Evolutionary conservation across 768 basidiomycete species (phyloP), one percentile per base, ranked within the genome.

Genomic region (Zangia roseola): DNA sequence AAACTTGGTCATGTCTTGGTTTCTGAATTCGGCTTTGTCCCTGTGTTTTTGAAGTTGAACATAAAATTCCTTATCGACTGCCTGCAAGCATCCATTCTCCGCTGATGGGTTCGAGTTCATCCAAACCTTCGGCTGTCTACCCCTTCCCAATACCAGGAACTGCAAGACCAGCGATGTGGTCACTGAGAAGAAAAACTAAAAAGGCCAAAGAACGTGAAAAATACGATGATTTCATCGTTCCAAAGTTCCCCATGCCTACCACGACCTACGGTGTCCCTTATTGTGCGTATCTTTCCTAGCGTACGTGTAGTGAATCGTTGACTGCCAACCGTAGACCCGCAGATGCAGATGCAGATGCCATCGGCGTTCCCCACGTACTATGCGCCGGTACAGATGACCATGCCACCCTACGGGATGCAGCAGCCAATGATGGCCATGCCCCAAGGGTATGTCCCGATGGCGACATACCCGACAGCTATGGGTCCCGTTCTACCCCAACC

Each of bases 401-500:
- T 57, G 16, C 63, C 56, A 17, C 64, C 64, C 13, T 26, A 43
- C 13, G 59, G 54, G 5, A 16, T 57, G 5, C 65, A 68, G n/a
- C 65, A 69, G 26, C 67, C 64, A 10, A 5, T 68, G 20, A 35
- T 57, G 5, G 34, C 62, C 23, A 62, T 66, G 62, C 62, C 64
- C 6, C 64, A 66, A 30, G 7, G 39, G 3, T 68, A 67, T 17
- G 16, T 61, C 13, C 67, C 64, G 10, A 55, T 69, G 40, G 49
- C 54, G n/a, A n/a, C 50, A 20, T 61, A 57, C 43, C 65, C 41
- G 40, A 51, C 50, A 0, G 25, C 54, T n/a, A n/a, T n/a, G n/a
- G n/a, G n/a, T n/a, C n/a, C n/a, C n/a, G n/a, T n/a, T n/a, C n/a
- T n/a, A n/a, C n/a, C n/a, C 7, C 30, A 31, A 31, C 30, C 13